Evolutionary conservation across 1,284 basidiomycete species (phyloP).

Genomic region (Sanguinoderma infundibulare): DNA sequence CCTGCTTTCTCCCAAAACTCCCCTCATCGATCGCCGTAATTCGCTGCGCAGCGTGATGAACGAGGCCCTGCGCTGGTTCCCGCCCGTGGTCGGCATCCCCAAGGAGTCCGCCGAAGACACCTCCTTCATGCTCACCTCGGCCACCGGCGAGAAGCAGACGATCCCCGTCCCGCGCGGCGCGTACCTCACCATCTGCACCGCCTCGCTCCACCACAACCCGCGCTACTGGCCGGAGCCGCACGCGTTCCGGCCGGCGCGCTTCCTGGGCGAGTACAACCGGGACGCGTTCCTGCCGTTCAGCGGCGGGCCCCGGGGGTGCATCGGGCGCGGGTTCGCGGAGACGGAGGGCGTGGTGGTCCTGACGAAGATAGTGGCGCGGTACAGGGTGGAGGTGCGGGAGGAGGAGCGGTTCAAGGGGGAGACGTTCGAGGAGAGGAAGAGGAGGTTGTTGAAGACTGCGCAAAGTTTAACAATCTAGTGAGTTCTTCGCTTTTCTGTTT

Average conservation of each 20-base stretch:
- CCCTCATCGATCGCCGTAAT: neutral
- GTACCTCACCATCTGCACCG: constrained; percentile 42
- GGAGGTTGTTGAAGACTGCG: constrained; percentile 28
- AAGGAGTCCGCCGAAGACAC: constrained; percentile 56
- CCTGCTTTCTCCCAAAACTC: neutral
- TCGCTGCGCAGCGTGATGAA: constrained; percentile 56
- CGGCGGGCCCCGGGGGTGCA: constrained; percentile 42
- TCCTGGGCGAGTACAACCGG: constrained; percentile 43
- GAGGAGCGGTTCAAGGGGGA: constrained; percentile 37
- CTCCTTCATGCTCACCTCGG: constrained; percentile 41
- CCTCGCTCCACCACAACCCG: constrained; percentile 50
- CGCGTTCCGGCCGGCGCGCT: constrained; percentile 45
- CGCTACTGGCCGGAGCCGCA: constrained; percentile 46
- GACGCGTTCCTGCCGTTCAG: constrained; percentile 49
- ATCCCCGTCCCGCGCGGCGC: constrained; percentile 53
- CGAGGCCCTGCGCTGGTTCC: constrained; percentile 65
- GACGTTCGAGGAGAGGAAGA: constrained; percentile 35
- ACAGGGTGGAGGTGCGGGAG: constrained; percentile 32
- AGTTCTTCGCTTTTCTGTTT: too few species aligned
- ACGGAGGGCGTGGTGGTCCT: constrained; percentile 34
- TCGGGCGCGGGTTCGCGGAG: constrained; percentile 44
- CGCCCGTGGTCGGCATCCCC: constrained; percentile 47
- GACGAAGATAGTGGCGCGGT: constrained; percentile 24
- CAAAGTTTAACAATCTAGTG: constrained; percentile 23
- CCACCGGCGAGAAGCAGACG: constrained; percentile 42